phyloP scores from a whole-genome alignment of 2,329 filamentous ascomycete genomes.

The Cercospora zeina region DNA sequence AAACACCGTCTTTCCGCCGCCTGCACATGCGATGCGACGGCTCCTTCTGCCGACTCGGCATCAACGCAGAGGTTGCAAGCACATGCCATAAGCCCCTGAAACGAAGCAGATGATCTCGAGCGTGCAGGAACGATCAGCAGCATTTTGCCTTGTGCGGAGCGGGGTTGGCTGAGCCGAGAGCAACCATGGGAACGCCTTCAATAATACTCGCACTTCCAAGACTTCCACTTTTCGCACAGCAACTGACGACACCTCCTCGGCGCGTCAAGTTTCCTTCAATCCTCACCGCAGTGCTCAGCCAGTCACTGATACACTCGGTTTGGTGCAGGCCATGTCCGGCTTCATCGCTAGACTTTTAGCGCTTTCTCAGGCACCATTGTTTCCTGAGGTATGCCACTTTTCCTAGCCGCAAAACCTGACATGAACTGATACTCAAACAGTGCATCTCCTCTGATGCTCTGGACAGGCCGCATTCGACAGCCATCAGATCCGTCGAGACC shows the following conservation, averaged over 20 bases:
- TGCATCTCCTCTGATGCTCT: background rate
- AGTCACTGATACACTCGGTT: background rate
- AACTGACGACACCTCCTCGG: background rate
- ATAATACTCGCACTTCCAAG: background rate
- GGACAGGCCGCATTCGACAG: background rate
- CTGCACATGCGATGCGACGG: background rate
- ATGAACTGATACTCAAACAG: background rate
- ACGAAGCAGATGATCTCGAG: background rate
- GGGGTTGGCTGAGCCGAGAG: background rate
- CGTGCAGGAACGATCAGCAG: conserved; percentile 3
- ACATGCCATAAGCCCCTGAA: background rate
- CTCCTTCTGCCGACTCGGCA: background rate
- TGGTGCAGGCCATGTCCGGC: background rate
- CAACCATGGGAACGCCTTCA: background rate
- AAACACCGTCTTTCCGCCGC: background rate
- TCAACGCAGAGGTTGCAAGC: background rate
- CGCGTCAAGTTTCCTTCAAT: background rate
- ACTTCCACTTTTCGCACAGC: background rate
- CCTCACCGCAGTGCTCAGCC: background rate
- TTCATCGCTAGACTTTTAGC: conserved; percentile 5
- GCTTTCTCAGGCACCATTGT: conserved; percentile 4
- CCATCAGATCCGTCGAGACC: background rate
- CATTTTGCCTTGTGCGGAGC: conserved; percentile 5
- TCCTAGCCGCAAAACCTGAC: background rate
- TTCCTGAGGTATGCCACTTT: background rate